Evolutionary conservation across 139 green algal species (phyloP).

Genomic region (Chlamydomonas eustigma): DNA sequence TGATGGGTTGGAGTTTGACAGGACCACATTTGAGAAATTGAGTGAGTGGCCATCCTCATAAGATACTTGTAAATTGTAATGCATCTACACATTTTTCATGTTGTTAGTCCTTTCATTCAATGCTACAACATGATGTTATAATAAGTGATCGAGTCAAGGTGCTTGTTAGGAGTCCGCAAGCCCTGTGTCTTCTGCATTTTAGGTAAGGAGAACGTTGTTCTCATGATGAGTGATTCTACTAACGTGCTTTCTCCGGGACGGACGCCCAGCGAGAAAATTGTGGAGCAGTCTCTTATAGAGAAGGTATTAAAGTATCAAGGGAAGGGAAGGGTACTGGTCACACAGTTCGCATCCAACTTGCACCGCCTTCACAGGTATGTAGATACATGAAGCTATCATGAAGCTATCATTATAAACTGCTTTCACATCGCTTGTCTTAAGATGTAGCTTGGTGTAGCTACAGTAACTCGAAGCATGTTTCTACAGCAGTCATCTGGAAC

Average conservation of each 20-base stretch:
- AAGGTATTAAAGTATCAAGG: slow-evolving; percentile 69
- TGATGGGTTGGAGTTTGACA: slow-evolving; percentile 89
- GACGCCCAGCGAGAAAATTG: slow-evolving; percentile 70
- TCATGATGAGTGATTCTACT: slow-evolving; percentile 97
- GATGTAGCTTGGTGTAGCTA: too few species aligned
- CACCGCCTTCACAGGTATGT: slow-evolving; percentile 56
- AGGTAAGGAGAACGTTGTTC: slow-evolving; percentile 71
- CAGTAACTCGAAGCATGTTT: too few species aligned
- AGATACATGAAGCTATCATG: too few species aligned
- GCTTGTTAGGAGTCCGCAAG: too few species aligned
- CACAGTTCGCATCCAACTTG: slow-evolving; percentile 94
- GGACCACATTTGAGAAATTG: slow-evolving; percentile 76
- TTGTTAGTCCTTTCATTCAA: too few species aligned
- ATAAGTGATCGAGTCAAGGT: too few species aligned
- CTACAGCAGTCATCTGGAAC: too few species aligned
- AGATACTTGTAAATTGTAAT: too few species aligned
- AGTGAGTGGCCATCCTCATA: slow-evolving; percentile 27
- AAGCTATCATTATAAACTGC: too few species aligned
- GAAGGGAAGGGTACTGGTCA: slow-evolving; percentile 86
- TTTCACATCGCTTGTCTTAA: too few species aligned
- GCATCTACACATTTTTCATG: too few species aligned
- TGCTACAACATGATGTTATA: too few species aligned
- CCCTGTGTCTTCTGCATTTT: slow-evolving; percentile 18
- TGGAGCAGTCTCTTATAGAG: not conserved
- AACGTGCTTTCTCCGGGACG: slow-evolving; percentile 92